Percentiles rank a stretch among this genome's conserved stretches.
phyloP scores from a whole-genome alignment of 352 stramenopile species.

The Phytophthora europaea region DNA sequence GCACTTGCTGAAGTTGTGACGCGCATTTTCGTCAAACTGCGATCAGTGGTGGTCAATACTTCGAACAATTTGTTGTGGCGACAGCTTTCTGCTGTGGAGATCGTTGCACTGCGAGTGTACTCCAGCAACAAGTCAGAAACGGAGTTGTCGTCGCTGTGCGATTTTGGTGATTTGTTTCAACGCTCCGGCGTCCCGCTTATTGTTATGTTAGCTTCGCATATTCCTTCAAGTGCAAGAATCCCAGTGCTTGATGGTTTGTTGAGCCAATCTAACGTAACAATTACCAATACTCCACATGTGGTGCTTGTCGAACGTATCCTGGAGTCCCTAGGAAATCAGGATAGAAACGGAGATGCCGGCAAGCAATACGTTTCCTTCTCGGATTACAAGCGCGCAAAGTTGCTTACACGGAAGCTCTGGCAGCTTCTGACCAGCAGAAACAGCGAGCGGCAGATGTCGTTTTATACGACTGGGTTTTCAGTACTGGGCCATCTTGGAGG shows the following conservation, averaged over 20 bases:
- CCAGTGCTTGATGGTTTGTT: slow-evolving; percentile 37
- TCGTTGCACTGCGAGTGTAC: slow-evolving; percentile 38
- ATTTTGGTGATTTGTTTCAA: slow-evolving; percentile 36
- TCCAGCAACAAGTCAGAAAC: slow-evolving; percentile 21
- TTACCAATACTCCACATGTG: slow-evolving; percentile 25
- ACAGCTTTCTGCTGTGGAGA: slow-evolving; percentile 49
- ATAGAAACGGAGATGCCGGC: background rate
- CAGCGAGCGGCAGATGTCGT: slow-evolving; percentile 15
- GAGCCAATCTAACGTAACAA: slow-evolving; percentile 5
- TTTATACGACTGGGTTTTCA: slow-evolving; percentile 52
- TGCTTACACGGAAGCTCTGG: slow-evolving; percentile 54
- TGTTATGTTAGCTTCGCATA: slow-evolving; percentile 29
- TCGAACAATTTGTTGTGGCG: slow-evolving; percentile 18
- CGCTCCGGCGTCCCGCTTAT: slow-evolving; percentile 37
- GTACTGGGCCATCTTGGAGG: slow-evolving; percentile 42
- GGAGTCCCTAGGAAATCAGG: slow-evolving; percentile 30
- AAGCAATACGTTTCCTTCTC: slow-evolving; percentile 34
- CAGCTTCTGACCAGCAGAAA: slow-evolving; percentile 37
- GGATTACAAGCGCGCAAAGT: slow-evolving; percentile 50
- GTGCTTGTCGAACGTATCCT: slow-evolving; percentile 53
- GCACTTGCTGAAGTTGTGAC: slow-evolving; percentile 15
- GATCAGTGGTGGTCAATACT: slow-evolving; percentile 19
- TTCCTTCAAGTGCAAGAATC: slow-evolving; percentile 17
- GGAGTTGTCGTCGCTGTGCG: slow-evolving; percentile 24
- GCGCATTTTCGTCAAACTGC: slow-evolving; percentile 56